Evolutionary conservation across 192 early-diverging fungal species (phyloP).

Genomic region (Spizellomyces sp.): DNA sequence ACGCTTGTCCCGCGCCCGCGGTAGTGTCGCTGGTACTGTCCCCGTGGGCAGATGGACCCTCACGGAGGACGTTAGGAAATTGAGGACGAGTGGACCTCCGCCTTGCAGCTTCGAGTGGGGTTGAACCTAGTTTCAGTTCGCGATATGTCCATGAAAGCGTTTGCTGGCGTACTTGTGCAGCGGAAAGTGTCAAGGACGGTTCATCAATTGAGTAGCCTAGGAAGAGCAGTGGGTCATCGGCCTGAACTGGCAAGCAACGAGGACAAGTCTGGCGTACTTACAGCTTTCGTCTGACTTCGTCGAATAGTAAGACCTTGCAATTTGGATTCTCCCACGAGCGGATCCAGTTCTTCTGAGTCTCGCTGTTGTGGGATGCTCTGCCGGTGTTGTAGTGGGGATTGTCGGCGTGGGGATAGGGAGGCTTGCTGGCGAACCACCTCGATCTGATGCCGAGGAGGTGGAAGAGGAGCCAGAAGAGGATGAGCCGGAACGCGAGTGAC

Average conservation of each 20-base stretch:
- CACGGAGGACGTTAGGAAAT: neutral
- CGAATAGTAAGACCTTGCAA: constrained; percentile 4
- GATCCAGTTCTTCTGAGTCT: neutral
- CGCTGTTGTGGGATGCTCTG: too few species aligned
- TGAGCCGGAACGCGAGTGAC: too few species aligned
- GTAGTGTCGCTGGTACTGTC: neutral
- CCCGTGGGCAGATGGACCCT: neutral
- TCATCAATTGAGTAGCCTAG: constrained; percentile 1
- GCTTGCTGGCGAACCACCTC: too few species aligned
- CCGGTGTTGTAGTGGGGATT: too few species aligned
- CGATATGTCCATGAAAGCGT: constrained; percentile 34
- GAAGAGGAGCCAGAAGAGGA: too few species aligned
- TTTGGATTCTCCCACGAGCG: neutral
- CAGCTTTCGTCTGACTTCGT: neutral
- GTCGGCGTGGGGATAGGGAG: too few species aligned
- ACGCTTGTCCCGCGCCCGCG: neutral
- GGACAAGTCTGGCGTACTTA: neutral
- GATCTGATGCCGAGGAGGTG: too few species aligned
- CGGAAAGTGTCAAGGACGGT: constrained; percentile 11
- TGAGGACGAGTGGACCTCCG: too few species aligned
- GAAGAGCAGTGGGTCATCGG: neutral
- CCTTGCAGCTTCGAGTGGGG: neutral
- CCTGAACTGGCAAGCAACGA: neutral
- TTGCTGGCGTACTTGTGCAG: constrained; percentile 29
- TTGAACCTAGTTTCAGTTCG: constrained; percentile 20